phyloP scores from a whole-genome alignment of 2,329 filamentous ascomycete genomes.

The Arthrobotrys conoides region DNA sequence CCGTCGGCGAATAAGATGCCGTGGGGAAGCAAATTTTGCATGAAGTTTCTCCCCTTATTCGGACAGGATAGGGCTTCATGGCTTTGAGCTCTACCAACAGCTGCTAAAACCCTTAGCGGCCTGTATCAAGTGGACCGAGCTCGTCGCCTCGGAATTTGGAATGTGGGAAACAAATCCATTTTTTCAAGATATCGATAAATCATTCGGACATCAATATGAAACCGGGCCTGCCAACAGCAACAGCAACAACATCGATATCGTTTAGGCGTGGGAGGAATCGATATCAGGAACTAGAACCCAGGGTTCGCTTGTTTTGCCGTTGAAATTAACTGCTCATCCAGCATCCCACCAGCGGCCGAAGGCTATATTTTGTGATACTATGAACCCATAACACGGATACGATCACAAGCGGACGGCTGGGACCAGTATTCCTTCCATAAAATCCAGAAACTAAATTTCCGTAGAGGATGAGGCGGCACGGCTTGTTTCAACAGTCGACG shows the following conservation, averaged over 20 bases:
- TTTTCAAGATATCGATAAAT: conserved; percentile 12
- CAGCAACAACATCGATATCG: neutral
- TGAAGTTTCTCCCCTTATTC: conserved; percentile 41
- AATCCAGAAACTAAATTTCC: conserved; percentile 54
- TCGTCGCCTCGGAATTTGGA: conserved; percentile 34
- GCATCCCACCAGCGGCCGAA: conserved; percentile 30
- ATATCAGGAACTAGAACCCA: conserved; percentile 6
- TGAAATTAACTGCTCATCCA: conserved; percentile 58
- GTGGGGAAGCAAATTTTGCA: conserved; percentile 58
- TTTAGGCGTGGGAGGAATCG: conserved; percentile 3
- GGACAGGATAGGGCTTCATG: conserved; percentile 14
- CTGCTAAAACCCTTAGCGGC: neutral
- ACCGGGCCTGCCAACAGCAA: conserved; percentile 5
- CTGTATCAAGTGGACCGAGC: conserved; percentile 27
- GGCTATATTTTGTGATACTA: conserved; percentile 47
- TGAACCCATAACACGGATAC: conserved; percentile 25
- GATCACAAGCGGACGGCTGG: conserved; percentile 43
- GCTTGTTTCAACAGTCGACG: conserved; percentile 52
- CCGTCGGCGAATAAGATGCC: conserved; percentile 49
- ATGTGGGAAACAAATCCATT: conserved; percentile 12
- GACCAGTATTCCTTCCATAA: conserved; percentile 33
- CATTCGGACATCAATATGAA: conserved; percentile 3
- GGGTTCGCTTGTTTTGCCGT: conserved; percentile 52
- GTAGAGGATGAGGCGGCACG: conserved; percentile 44
- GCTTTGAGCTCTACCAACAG: conserved; percentile 29